These are phyloP conservation scores for Suhomyces faveliae DNA, from an alignment of 805 yeast genomes.

Conservation along the genomic window DNA sequence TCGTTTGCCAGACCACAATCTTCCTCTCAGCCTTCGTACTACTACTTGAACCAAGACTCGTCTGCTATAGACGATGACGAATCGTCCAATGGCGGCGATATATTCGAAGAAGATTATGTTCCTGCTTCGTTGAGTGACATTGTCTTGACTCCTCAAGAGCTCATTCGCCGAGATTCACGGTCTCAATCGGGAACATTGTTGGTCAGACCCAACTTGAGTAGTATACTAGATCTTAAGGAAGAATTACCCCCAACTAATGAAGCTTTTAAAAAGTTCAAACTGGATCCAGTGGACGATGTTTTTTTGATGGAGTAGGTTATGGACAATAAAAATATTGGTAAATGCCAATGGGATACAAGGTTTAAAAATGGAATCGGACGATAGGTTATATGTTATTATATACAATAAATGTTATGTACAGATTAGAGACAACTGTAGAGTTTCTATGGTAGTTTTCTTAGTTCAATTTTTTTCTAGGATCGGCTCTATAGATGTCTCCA, in stretches of 20 bases:
- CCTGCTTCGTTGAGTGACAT: conserved; percentile 81
- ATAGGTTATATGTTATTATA: not conserved
- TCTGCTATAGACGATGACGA: conserved; percentile 40
- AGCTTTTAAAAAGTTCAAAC: conserved; percentile 10
- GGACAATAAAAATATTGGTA: not conserved
- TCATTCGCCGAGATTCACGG: conserved; percentile 64
- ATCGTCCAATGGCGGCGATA: conserved; percentile 17
- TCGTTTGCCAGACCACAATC: conserved; percentile 1
- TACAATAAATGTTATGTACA: not conserved
- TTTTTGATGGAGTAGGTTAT: conserved; percentile 45
- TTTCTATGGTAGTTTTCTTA: too few species aligned
- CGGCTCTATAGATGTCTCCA: conserved; percentile 43
- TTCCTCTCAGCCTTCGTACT: conserved; percentile 10
- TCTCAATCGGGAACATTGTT: conserved; percentile 45
- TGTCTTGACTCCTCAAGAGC: conserved; percentile 73
- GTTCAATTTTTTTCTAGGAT: conserved; percentile 24
- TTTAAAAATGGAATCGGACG: not conserved
- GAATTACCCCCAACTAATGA: too few species aligned
- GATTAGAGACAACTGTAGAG: not conserved
- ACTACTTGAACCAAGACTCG: conserved; percentile 8
- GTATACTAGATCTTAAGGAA: conserved; percentile 8
- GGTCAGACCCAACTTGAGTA: conserved; percentile 31
- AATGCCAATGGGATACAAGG: not conserved
- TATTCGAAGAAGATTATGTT: conserved; percentile 71
- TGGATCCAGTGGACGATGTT: conserved; percentile 28